A percentile compares a stretch with the other conserved stretches of the same genome.
Evolutionary conservation across 495 filamentous ascomycete species (phyloP).

Genomic region (Monascus purpureus): DNA sequence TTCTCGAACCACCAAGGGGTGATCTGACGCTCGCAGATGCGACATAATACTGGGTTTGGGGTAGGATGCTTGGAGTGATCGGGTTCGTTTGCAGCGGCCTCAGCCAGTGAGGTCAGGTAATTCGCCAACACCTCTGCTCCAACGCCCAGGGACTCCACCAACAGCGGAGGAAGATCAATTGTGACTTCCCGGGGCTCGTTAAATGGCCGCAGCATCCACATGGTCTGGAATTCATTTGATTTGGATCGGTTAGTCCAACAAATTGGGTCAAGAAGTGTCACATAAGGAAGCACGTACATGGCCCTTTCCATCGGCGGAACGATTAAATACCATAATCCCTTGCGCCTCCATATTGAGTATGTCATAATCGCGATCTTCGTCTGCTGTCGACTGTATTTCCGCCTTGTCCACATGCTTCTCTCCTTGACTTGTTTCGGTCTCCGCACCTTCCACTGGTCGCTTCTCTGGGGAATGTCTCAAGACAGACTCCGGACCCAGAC

Average conservation of each 20-base stretch:
- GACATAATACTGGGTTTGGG: conserved; percentile 79
- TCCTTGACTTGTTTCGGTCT: conserved; percentile 4
- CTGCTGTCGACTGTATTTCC: conserved; percentile 27
- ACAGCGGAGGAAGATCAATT: conserved; percentile 79
- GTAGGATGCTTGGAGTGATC: conserved; percentile 75
- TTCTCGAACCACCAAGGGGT: conserved; percentile 99
- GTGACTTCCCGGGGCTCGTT: conserved; percentile 79
- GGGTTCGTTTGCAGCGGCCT: conserved; percentile 75
- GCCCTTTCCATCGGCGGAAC: conserved; percentile 65
- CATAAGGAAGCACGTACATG: conserved; percentile 50
- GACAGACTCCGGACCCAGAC: conserved; percentile 56
- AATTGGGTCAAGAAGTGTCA: conserved; percentile 1
- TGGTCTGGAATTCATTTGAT: conserved; percentile 47
- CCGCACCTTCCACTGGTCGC: conserved; percentile 6
- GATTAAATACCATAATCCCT: conserved; percentile 94
- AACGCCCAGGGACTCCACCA: conserved; percentile 87
- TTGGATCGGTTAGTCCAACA: conserved; percentile 12
- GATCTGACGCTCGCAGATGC: conserved; percentile 94
- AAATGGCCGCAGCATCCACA: conserved; percentile 99
- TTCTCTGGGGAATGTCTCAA: conserved; percentile 43
- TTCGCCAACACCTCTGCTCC: conserved; percentile 90
- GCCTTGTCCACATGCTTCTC: conserved; percentile 13
- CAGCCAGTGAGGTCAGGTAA: conserved; percentile 79
- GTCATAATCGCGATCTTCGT: conserved; percentile 31
- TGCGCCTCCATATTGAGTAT: conserved; percentile 80